Percentiles rank a stretch among this genome's conserved stretches.
These are phyloP conservation scores for Coprinopsis sp. DNA, from an alignment of 768 basidiomycete genomes.

Conservation along the genomic window DNA sequence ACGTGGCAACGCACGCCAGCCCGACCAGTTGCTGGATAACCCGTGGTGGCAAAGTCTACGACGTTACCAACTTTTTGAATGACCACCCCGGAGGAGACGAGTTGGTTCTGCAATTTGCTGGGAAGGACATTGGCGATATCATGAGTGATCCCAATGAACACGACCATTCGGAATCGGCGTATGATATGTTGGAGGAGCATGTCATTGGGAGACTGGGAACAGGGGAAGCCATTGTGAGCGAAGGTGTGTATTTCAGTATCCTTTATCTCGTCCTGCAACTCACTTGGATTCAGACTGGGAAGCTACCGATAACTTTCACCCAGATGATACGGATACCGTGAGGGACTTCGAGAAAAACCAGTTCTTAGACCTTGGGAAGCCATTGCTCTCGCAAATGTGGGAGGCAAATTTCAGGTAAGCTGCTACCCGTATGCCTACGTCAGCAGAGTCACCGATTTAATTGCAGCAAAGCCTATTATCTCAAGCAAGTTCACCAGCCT, in stretches of 20 bases:
- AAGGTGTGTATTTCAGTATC: conserved; percentile 53
- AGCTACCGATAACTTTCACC: conserved; percentile 83
- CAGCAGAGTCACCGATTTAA: conserved; percentile 1
- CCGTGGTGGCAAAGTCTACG: conserved; percentile 79
- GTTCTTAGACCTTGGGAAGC: conserved; percentile 87
- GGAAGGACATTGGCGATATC: conserved; percentile 70
- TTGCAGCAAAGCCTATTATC: conserved; percentile 85
- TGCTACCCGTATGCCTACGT: not conserved
- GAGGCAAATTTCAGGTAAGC: conserved; percentile 73
- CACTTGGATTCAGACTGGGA: conserved; percentile 70
- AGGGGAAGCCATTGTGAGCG: conserved; percentile 68
- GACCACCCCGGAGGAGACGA: conserved; percentile 98
- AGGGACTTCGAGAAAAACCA: conserved; percentile 85
- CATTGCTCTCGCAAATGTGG: conserved; percentile 85
- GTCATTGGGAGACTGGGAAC: conserved; percentile 77
- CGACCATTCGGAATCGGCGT: conserved; percentile 87
- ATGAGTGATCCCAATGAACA: conserved; percentile 84
- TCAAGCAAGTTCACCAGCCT: conserved; percentile 96
- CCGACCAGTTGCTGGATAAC: conserved; percentile 76
- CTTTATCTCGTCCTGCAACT: not conserved
- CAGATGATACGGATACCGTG: conserved; percentile 78
- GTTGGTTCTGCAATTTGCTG: conserved; percentile 75
- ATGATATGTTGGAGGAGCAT: conserved; percentile 88
- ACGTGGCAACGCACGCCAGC: conserved; percentile 62
- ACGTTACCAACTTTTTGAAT: conserved; percentile 75